Conservation (phyloP, 805 yeast genomes). For the Cyberlindnera misumaiensis region DNA sequence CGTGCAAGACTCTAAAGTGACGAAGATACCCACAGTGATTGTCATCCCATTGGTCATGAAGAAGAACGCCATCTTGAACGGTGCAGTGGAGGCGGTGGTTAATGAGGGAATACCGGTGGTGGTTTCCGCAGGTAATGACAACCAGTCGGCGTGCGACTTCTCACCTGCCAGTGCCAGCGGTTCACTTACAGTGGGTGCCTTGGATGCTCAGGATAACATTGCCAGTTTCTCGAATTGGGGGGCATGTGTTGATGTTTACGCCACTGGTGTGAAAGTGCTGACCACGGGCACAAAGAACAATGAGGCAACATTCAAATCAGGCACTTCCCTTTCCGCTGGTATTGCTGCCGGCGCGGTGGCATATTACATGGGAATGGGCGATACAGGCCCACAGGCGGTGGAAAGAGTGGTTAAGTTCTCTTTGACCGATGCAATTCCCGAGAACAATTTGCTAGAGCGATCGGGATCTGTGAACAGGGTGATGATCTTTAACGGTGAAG, state of each 20-base stretch:
- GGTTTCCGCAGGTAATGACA: conserved; percentile 45
- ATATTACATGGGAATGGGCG: conserved; percentile 36
- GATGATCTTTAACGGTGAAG: conserved; percentile 34
- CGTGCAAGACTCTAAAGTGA: conserved; percentile 21
- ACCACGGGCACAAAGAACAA: conserved; percentile 29
- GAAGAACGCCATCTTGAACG: conserved; percentile 34
- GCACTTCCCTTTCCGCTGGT: conserved; percentile 46
- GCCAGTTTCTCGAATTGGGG: conserved; percentile 42
- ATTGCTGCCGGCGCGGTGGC: conserved; percentile 40
- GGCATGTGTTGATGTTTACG: conserved; percentile 44
- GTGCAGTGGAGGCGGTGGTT: conserved; percentile 36
- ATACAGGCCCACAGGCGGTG: conserved; percentile 29
- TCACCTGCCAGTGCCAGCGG: conserved; percentile 44
- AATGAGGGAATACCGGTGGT: conserved; percentile 39
- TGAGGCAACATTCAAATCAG: conserved; percentile 30
- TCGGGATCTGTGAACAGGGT: conserved; percentile 57
- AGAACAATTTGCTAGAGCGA: conserved; percentile 36
- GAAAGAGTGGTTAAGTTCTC: conserved; percentile 37
- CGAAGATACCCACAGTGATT: conserved; percentile 32
- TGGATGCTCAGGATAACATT: conserved; percentile 62
- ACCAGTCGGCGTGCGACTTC: conserved; percentile 34
- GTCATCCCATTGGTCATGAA: conserved; percentile 33
- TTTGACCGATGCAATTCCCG: conserved; percentile 41
- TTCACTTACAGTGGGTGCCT: conserved; percentile 82
- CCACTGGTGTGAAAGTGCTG: conserved; percentile 41